Evolutionary conservation across 257 asterid genomes (phyloP).

Genomic region (Lycium barbarum): DNA sequence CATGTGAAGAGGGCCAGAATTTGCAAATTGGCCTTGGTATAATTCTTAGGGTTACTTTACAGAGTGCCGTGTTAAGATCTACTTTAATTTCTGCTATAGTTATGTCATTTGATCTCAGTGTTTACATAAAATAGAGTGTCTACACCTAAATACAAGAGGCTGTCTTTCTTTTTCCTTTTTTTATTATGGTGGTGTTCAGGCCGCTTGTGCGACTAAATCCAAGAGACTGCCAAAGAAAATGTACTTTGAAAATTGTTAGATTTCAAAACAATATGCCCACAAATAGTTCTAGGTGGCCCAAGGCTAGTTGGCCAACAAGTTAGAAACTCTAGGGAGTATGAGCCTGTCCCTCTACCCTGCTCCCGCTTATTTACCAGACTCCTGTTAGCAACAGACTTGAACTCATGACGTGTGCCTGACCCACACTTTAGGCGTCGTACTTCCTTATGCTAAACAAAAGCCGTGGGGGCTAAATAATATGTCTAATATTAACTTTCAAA

Average conservation of each 20-base stretch:
- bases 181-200: background rate
- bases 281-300: conserved; percentile 17
- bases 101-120: conserved; percentile 9
- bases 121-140: background rate
- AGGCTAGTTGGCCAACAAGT: conserved; percentile 23
- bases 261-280: background rate
- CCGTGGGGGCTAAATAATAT: background rate
- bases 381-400: background rate
- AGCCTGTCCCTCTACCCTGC: background rate
- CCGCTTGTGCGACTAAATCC: background rate
- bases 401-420: background rate
- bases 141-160: background rate
- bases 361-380: conserved; percentile 6
- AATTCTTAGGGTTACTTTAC: background rate
- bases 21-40: background rate
- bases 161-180: no score
- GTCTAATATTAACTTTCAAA: background rate
- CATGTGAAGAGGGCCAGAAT: conserved; percentile 6
- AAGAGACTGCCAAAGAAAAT: background rate
- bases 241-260: background rate
- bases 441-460: background rate
- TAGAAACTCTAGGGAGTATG: conserved; percentile 16
- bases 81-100: conserved; percentile 1
- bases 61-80: background rate
- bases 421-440: background rate